Conservation (phyloP, 1,284 basidiomycete species). For the Leccinum laetum region DNA sequence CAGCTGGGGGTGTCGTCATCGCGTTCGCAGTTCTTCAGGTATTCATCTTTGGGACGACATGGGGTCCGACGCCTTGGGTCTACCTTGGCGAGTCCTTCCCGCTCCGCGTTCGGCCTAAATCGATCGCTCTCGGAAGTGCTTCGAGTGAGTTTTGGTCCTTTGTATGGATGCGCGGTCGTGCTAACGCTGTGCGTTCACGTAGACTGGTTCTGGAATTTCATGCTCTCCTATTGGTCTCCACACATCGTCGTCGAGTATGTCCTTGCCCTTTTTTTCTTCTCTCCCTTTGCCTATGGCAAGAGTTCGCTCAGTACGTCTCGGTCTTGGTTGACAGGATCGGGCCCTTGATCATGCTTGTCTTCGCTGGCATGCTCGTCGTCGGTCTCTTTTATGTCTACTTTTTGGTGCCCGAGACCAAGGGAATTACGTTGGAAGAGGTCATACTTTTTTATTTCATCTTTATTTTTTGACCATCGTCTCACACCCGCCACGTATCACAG, state of each 20-base stretch:
- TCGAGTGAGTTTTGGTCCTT: constrained; percentile 37
- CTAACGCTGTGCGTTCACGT: constrained; percentile 13
- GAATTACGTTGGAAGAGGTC: constrained; percentile 32
- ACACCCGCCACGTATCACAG: constrained; percentile 8
- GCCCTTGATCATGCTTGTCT: constrained; percentile 73
- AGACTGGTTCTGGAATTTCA: constrained; percentile 63
- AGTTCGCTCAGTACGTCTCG: neutral
- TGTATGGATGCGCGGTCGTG: neutral
- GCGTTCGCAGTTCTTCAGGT: constrained; percentile 65
- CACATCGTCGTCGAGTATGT: constrained; percentile 45
- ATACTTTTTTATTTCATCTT: neutral
- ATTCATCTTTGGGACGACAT: constrained; percentile 53
- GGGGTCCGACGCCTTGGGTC: constrained; percentile 62
- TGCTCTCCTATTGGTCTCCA: constrained; percentile 55
- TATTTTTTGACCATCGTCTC: neutral
- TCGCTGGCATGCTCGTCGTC: constrained; percentile 75
- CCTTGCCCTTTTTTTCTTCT: neutral
- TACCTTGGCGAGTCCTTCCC: constrained; percentile 65
- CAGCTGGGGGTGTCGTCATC: constrained; percentile 51
- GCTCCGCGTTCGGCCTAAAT: constrained; percentile 59
- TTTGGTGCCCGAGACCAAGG: constrained; percentile 29
- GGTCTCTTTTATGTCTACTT: constrained; percentile 57
- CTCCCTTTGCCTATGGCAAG: neutral
- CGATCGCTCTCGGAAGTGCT: constrained; percentile 58
- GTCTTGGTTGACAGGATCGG: constrained; percentile 50